These are phyloP conservation scores for Didymella keratinophila DNA, from an alignment of 2,329 filamentous ascomycete species.

Conservation along the genomic window DNA sequence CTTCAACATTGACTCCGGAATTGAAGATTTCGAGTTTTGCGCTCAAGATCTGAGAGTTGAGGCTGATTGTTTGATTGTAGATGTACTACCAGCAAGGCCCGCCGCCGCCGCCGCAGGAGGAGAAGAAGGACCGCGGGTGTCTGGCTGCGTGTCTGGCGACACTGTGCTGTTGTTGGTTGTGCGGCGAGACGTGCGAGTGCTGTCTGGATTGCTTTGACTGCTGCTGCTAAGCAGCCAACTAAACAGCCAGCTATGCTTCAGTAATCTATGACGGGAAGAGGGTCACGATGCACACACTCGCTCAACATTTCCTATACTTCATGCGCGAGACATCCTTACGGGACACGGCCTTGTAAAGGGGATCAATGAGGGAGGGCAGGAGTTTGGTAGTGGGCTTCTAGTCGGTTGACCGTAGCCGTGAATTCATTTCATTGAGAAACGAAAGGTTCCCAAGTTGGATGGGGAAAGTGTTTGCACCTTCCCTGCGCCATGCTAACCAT, in stretches of 20 bases:
- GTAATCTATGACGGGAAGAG: too few relatives aligned
- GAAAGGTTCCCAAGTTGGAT: slow-evolving; percentile 21
- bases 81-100: slow-evolving; percentile 39
- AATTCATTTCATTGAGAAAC: slow-evolving; percentile 18
- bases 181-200: slow-evolving; percentile 48
- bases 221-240: slow-evolving; percentile 31
- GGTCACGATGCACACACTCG: neutral
- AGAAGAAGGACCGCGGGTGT: slow-evolving; percentile 46
- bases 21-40: too few relatives aligned
- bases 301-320: slow-evolving; percentile 14
- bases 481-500: slow-evolving; percentile 22
- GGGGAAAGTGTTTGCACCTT: slow-evolving; percentile 1
- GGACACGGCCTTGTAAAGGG: neutral
- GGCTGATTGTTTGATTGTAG: slow-evolving; percentile 18
- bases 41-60: too few relatives aligned
- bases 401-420: slow-evolving; percentile 5
- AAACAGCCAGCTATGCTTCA: too few relatives aligned
- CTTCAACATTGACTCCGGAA: too few relatives aligned
- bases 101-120: slow-evolving; percentile 33
- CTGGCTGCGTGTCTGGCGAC: slow-evolving; percentile 45
- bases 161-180: slow-evolving; percentile 50
- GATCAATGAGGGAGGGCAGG: too few relatives aligned
- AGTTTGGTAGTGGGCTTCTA: slow-evolving; percentile 1
- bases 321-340: slow-evolving; percentile 18
- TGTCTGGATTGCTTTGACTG: slow-evolving; percentile 45